These are phyloP conservation scores for Camelina hispida DNA, from an alignment of 345 rosid genomes.

Conservation along the genomic window DNA sequence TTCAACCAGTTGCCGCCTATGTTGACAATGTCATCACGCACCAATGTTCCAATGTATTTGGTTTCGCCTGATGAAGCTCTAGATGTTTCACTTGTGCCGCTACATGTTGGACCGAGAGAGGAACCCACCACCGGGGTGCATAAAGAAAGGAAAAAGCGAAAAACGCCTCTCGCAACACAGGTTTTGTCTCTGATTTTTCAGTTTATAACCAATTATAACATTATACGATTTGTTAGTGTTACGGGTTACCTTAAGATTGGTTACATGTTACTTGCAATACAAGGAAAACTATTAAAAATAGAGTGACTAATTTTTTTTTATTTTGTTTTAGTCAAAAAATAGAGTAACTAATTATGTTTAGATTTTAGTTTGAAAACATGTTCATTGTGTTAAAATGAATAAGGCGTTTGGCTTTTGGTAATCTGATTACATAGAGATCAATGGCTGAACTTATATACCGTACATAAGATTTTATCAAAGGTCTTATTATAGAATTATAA, in stretches of 20 bases:
- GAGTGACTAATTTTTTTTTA: no score
- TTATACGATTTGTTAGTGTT: not conserved
- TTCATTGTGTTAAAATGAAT: not conserved
- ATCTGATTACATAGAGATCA: not conserved
- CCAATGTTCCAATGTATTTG: constrained; percentile 11
- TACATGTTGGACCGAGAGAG: not conserved
- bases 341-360: not conserved
- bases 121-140: not conserved
- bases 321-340: no score
- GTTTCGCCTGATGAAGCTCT: constrained; percentile 1
- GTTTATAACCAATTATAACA: not conserved
- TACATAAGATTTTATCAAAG: not conserved
- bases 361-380: not conserved
- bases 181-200: constrained; percentile 8
- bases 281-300: not conserved
- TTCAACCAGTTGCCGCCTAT: not conserved
- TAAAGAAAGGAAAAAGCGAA: not conserved
- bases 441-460: no score
- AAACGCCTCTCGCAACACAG: constrained; percentile 1
- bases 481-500: not conserved
- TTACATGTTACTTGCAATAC: not conserved
- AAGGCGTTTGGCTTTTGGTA: not conserved
- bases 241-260: not conserved
- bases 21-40: not conserved
- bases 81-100: not conserved